phyloP scores from a whole-genome alignment of 495 filamentous ascomycete species.

The Talaromyces liani region DNA sequence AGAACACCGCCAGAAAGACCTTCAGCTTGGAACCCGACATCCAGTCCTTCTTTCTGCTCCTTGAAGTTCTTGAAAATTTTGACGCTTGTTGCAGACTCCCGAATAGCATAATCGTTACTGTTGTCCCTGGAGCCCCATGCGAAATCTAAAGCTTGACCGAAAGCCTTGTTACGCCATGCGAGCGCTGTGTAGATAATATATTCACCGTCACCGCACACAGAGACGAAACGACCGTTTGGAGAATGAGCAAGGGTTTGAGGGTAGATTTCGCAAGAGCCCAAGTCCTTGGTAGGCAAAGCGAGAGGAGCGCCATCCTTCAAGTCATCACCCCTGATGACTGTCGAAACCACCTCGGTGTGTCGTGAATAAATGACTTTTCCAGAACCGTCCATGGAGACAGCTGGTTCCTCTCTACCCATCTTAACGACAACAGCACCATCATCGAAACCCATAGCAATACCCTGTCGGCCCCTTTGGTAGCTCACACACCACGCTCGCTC shows the following conservation, averaged over 20 bases:
- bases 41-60: conserved; percentile 78
- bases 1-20: conserved; percentile 84
- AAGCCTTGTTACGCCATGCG: conserved; percentile 96
- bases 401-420: conserved; percentile 94
- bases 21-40: conserved; percentile 94
- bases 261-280: conserved; percentile 94
- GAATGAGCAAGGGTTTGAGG: conserved; percentile 90
- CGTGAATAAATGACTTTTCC: conserved; percentile 95
- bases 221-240: conserved; percentile 95
- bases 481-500: conserved; percentile 97
- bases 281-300: conserved; percentile 80
- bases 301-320: conserved; percentile 87
- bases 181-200: conserved; percentile 98
- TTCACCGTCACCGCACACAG: conserved; percentile 94
- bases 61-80: conserved; percentile 98
- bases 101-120: conserved; percentile 96
- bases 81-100: conserved; percentile 86
- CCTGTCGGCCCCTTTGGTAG: conserved; percentile 89
- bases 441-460: conserved; percentile 92
- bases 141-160: conserved; percentile 91
- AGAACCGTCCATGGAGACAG: conserved; percentile 91
- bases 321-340: conserved; percentile 84
- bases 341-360: conserved; percentile 88
- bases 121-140: conserved; percentile 97
- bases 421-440: conserved; percentile 97